phyloP scores from a whole-genome alignment of 352 stramenopile species.

The Pythium sp. region DNA sequence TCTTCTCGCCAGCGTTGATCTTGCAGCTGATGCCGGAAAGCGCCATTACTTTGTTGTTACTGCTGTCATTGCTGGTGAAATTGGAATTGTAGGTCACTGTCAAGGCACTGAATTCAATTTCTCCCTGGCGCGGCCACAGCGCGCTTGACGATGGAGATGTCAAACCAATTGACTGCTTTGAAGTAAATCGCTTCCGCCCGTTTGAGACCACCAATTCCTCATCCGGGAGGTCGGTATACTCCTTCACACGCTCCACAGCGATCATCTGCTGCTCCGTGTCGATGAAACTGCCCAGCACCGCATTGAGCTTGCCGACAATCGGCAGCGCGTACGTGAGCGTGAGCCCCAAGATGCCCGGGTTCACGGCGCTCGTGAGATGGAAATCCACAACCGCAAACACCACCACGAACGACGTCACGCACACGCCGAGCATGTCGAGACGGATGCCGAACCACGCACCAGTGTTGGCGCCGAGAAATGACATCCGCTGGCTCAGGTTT shows the following conservation, averaged over 20 bases:
- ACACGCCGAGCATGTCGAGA: slow-evolving; percentile 80
- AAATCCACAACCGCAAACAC: slow-evolving; percentile 78
- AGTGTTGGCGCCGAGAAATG: slow-evolving; percentile 72
- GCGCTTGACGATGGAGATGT: slow-evolving; percentile 2
- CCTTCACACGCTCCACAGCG: slow-evolving; percentile 85
- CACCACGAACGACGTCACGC: slow-evolving; percentile 78
- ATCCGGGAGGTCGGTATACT: slow-evolving; percentile 62
- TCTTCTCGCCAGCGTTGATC: slow-evolving; percentile 53
- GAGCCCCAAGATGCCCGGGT: slow-evolving; percentile 78
- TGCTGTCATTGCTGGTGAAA: background rate
- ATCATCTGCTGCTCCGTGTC: slow-evolving; percentile 92
- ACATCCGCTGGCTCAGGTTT: slow-evolving; percentile 68
- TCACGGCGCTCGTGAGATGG: slow-evolving; percentile 45
- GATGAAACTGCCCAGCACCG: slow-evolving; percentile 79
- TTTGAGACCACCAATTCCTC: slow-evolving; percentile 39
- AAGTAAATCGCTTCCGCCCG: background rate
- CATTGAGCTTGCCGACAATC: slow-evolving; percentile 87
- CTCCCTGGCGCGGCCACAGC: slow-evolving; percentile 44
- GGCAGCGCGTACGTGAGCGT: slow-evolving; percentile 90
- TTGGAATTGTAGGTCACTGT: slow-evolving; percentile 38
- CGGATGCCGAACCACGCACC: slow-evolving; percentile 82
- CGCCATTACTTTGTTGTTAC: slow-evolving; percentile 23
- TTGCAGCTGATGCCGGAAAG: slow-evolving; percentile 44
- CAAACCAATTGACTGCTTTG: background rate
- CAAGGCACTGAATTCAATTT: slow-evolving; percentile 50